Base-by-base conservation (phyloP, 129 eudicot genomes). In the Artemisia argyi region DNA sequence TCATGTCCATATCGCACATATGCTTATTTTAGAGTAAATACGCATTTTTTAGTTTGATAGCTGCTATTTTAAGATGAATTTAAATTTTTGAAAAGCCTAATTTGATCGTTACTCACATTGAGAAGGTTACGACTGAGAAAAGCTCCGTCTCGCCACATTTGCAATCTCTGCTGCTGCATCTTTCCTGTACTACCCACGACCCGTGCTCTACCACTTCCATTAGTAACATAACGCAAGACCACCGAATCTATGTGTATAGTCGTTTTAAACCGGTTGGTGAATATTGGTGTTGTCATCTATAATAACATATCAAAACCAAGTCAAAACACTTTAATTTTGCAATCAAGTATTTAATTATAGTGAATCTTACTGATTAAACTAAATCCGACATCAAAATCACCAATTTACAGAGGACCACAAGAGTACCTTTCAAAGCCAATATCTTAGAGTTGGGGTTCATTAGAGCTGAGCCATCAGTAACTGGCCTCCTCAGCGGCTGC, bases 371-470 rank as follows among this genome's bases (percentile, higher is more conserved):
- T 20, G 22, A 20, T 0, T 20, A 20, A 20, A 20, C 22, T 20
- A 20, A 20, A 20, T 20, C 22, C 22, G 22, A 20, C 22, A 20
- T 20, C 49, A 32, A 15, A 8, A 28, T 26, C 22, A 20, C 72
- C 44, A 48, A 59, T 48, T 57, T 66, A 1, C 3, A 24, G 28
- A 24, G 28, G 46, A 76, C 67, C 18, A 14, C 59, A 16, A 5
- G 11, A 49, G 44, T 84, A 89, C 98, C 98, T 85, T 89, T 92
- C 28, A 92, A 79, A 18, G 98, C 98, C 42, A 92, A 74, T 65
- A 92, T 89, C 79, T 87, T 82, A n/a, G 96, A 76, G 74, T 85
- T 81, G 7, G 98, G 98, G 79, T 92, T 92, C 98, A 92, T 92
- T 52, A 92, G 85, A 10, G 98, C 98, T 2, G 95, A 92, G 66